These are phyloP conservation scores for Teunomyces atbi DNA, from an alignment of 805 yeast genomes.

Conservation along the genomic window DNA sequence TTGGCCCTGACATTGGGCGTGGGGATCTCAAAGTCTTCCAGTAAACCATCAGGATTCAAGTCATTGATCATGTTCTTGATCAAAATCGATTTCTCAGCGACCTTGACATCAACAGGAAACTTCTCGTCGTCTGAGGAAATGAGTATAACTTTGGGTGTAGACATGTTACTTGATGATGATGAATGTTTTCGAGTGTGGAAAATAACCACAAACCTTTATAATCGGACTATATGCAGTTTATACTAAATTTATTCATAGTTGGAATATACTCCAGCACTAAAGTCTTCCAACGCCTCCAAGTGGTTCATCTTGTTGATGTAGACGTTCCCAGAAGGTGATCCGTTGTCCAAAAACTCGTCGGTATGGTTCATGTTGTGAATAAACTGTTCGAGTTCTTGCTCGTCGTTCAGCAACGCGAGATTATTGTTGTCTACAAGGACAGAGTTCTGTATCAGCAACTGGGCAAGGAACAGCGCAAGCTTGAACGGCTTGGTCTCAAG, in stretches of 20 bases:
- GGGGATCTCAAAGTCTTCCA: slow-evolving; percentile 76
- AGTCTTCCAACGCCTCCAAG: slow-evolving; percentile 69
- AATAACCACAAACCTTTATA: no score
- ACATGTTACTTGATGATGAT: slow-evolving; percentile 11
- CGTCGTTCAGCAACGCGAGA: neutral
- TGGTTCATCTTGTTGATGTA: slow-evolving; percentile 37
- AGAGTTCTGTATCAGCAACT: slow-evolving; percentile 62
- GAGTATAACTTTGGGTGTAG: slow-evolving; percentile 46
- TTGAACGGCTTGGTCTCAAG: slow-evolving; percentile 29
- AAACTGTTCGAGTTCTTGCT: slow-evolving; percentile 22
- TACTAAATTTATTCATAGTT: slow-evolving; percentile 49
- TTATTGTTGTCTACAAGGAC: slow-evolving; percentile 45
- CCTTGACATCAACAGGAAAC: slow-evolving; percentile 73
- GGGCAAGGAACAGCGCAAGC: slow-evolving; percentile 71
- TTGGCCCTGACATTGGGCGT: slow-evolving; percentile 86
- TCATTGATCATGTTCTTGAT: slow-evolving; percentile 86
- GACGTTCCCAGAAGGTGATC: slow-evolving; percentile 34
- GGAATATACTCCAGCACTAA: slow-evolving; percentile 88
- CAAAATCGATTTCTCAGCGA: slow-evolving; percentile 82
- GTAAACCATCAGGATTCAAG: slow-evolving; percentile 56
- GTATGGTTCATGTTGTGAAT: slow-evolving; percentile 38
- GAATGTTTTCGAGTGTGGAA: no score
- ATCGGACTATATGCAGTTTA: neutral
- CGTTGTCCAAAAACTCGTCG: slow-evolving; percentile 15
- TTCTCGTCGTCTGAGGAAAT: slow-evolving; percentile 79